A percentile compares a stretch with the other conserved stretches of the same genome.
Conservation (phyloP, 805 yeast species). For the Metschnikowia sp. region DNA sequence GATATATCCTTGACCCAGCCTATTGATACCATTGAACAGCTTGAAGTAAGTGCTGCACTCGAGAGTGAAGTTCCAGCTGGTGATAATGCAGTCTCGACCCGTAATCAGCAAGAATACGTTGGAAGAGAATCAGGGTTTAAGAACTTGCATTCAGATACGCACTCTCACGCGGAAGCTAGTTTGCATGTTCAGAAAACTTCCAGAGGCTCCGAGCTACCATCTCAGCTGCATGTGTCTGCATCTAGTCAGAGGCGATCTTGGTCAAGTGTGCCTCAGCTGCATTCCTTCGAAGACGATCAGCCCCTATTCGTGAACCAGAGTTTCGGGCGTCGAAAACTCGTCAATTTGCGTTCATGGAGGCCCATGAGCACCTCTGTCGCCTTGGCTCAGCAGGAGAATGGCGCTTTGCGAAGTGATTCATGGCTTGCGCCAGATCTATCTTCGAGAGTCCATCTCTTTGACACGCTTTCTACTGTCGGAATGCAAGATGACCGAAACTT, state of each 20-base stretch:
- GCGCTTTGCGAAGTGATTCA: no score
- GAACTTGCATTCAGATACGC: no score
- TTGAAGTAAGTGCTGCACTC: no score
- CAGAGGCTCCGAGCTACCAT: no score
- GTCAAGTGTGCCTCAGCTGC: neutral
- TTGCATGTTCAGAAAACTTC: no score
- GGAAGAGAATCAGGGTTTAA: no score
- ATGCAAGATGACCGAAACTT: slow-evolving; percentile 7
- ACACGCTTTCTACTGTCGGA: neutral
- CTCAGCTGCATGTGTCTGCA: neutral
- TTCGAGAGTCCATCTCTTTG: neutral
- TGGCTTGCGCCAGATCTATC: no score
- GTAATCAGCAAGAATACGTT: no score
- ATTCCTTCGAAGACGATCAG: neutral
- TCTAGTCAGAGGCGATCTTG: neutral
- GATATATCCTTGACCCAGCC: slow-evolving; percentile 1
- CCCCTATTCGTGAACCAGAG: neutral
- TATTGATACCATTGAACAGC: neutral
- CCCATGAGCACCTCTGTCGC: neutral
- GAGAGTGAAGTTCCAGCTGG: no score
- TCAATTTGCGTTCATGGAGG: neutral
- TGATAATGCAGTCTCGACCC: no score
- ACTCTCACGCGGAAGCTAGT: no score
- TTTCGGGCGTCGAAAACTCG: neutral
- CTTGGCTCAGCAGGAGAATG: no score